A percentile compares a stretch with the other conserved stretches of the same genome.
These are phyloP conservation scores for Suaeda aralocaspica DNA, from an alignment of 148 eudicot species.

Conservation along the genomic window DNA sequence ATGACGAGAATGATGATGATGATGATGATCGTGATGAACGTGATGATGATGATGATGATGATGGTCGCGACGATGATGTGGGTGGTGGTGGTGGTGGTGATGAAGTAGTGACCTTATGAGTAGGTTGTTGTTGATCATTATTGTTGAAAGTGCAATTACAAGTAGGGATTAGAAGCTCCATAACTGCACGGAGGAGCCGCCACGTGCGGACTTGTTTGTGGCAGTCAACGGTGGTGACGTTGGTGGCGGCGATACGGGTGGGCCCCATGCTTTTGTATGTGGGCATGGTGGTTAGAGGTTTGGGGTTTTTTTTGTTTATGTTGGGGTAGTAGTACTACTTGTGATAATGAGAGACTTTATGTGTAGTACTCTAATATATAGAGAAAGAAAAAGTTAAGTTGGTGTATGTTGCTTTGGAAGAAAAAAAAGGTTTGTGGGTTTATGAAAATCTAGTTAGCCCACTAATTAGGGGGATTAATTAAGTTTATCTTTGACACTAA, in stretches of 20 bases:
- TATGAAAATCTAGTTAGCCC: conserved; percentile 32
- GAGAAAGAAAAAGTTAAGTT: neutral
- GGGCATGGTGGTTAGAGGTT: conserved; percentile 4
- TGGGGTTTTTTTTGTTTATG: neutral
- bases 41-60: neutral
- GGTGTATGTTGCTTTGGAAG: neutral
- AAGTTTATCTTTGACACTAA: conserved; percentile 31
- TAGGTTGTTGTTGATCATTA: conserved; percentile 27
- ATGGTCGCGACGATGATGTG: neutral
- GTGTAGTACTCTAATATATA: conserved; percentile 16
- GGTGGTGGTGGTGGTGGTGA: neutral
- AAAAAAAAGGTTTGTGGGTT: conserved; percentile 9
- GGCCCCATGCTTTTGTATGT: conserved; percentile 22
- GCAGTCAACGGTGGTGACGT: conserved; percentile 58
- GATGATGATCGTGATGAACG: conserved; percentile 4
- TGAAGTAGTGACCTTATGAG: neutral
- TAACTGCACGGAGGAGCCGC: conserved; percentile 61
- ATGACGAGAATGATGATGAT: neutral
- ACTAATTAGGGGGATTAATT: conserved; percentile 18
- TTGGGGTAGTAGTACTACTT: neutral
- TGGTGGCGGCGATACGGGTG: conserved; percentile 30
- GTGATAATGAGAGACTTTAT: neutral
- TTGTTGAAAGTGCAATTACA: conserved; percentile 44
- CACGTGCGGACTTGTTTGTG: conserved; percentile 71
- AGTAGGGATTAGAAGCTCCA: conserved; percentile 56